These are phyloP conservation scores for Pythium periplocum DNA, from an alignment of 352 stramenopile species.

Conservation along the genomic window DNA sequence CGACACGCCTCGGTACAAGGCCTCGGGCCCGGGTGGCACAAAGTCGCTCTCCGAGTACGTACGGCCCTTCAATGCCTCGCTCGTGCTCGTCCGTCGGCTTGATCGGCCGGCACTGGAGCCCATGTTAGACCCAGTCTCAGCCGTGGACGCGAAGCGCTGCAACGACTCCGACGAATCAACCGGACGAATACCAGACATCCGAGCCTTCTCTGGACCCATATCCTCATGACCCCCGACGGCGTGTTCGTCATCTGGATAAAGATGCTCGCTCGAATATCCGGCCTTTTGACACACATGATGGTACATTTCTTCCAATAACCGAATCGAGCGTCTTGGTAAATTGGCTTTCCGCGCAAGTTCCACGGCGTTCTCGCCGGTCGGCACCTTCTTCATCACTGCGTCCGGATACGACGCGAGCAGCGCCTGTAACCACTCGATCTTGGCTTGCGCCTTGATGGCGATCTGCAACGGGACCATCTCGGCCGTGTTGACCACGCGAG, in stretches of 20 bases:
- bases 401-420: slow-evolving; percentile 79
- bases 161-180: slow-evolving; percentile 8
- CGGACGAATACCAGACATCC: slow-evolving; percentile 5
- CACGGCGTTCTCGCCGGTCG: slow-evolving; percentile 69
- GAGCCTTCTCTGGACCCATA: slow-evolving; percentile 1
- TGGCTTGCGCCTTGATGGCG: slow-evolving; percentile 81
- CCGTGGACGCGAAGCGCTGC: not conserved
- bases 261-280: slow-evolving; percentile 42
- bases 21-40: slow-evolving; percentile 5
- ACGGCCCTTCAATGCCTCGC: slow-evolving; percentile 44
- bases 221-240: not conserved
- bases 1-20: slow-evolving; percentile 17
- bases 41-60: slow-evolving; percentile 69
- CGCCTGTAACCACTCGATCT: slow-evolving; percentile 84
- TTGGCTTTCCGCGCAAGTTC: slow-evolving; percentile 59
- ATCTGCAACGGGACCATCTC: slow-evolving; percentile 87
- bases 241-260: slow-evolving; percentile 36
- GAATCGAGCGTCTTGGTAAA: slow-evolving; percentile 53
- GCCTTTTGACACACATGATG: slow-evolving; percentile 76
- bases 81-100: slow-evolving; percentile 27
- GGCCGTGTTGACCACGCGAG: slow-evolving; percentile 63
- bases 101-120: not conserved
- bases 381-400: slow-evolving; percentile 70
- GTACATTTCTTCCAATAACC: slow-evolving; percentile 84
- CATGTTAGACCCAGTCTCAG: not conserved